Conservation (phyloP, 805 yeast genomes). For the Isabelozyma rhagii region DNA sequence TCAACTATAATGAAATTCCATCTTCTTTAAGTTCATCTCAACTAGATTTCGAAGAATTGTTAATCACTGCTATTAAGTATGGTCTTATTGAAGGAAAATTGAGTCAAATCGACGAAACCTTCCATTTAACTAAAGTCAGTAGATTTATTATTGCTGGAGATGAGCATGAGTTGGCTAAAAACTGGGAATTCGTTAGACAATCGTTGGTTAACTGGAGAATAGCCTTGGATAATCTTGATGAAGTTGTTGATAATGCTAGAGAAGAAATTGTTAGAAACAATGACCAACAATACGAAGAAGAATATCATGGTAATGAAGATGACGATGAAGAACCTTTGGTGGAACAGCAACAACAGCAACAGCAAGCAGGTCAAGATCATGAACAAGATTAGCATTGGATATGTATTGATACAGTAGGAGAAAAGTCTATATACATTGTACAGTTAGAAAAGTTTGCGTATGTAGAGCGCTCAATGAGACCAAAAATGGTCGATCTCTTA, state of each 20-base stretch:
- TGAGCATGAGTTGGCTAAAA: constrained; percentile 22
- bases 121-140: constrained; percentile 39
- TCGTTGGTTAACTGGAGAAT: constrained; percentile 37
- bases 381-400: constrained; percentile 1
- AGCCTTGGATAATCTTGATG: constrained; percentile 38
- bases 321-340: not conserved
- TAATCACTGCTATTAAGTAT: constrained; percentile 41
- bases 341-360: not conserved
- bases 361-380: not conserved
- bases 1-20: constrained; percentile 37
- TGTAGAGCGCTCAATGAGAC: too few species aligned
- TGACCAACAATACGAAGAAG: constrained; percentile 3
- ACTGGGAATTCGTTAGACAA: constrained; percentile 35
- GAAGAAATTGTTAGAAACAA: constrained; percentile 36
- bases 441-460: too few species aligned
- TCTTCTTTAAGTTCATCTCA: constrained; percentile 21
- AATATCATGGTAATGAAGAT: not conserved
- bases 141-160: constrained; percentile 40
- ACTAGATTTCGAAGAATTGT: constrained; percentile 35
- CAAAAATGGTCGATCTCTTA: too few species aligned
- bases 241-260: constrained; percentile 40
- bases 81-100: constrained; percentile 45
- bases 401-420: constrained; percentile 1
- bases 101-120: constrained; percentile 40
- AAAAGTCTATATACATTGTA: not conserved